Conservation (phyloP, 257 asterid genomes). For the Solanum sitiens region DNA sequence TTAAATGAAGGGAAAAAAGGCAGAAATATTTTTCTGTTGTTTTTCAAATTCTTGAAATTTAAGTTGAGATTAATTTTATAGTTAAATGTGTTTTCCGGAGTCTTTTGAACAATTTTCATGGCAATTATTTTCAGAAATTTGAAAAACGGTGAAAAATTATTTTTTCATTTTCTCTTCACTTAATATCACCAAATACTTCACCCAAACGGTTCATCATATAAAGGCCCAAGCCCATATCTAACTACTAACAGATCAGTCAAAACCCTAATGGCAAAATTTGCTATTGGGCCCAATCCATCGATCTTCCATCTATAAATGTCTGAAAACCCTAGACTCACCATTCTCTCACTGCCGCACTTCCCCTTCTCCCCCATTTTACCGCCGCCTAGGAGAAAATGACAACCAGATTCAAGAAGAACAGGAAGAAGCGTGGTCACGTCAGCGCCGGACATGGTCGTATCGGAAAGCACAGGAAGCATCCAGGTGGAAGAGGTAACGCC, state of each 20-base stretch:
- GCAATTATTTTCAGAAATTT: too few relatives aligned
- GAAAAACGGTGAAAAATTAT: too few relatives aligned
- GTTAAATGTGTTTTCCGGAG: too few relatives aligned
- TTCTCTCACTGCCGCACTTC: neutral
- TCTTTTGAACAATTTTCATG: too few relatives aligned
- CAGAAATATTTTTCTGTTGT: too few relatives aligned
- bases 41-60: neutral
- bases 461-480: conserved; percentile 28
- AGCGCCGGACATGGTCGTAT: conserved; percentile 35
- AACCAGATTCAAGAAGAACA: conserved; percentile 25
- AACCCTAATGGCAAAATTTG: neutral
- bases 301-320: neutral
- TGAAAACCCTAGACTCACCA: neutral
- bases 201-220: too few relatives aligned
- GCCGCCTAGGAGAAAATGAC: conserved; percentile 8
- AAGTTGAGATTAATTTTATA: too few relatives aligned
- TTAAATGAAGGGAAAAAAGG: too few relatives aligned
- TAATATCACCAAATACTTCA: too few relatives aligned
- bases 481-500: conserved; percentile 30
- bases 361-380: neutral
- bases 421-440: conserved; percentile 40
- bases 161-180: too few relatives aligned
- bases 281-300: neutral
- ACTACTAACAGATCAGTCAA: neutral
- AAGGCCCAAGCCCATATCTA: neutral